phyloP scores from a whole-genome alignment of 352 stramenopile genomes.

The Phytopythium kandeliae region DNA sequence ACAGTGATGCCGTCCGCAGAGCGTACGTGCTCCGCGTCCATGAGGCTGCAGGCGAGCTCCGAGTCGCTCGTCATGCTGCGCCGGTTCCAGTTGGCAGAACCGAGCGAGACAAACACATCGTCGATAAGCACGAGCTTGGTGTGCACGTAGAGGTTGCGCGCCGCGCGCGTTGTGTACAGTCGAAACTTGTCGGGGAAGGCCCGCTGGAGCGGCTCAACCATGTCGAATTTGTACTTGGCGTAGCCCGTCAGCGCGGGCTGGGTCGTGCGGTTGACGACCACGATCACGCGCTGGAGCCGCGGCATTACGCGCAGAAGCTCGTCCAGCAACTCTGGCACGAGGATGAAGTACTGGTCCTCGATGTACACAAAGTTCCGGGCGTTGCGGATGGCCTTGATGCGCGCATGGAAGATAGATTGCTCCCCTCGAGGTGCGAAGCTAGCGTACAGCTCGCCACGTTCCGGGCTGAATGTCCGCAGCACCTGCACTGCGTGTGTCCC shows the following conservation, averaged over 20 bases:
- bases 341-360: slow-evolving; percentile 71
- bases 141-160: slow-evolving; percentile 67
- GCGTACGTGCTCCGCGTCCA: slow-evolving; percentile 33
- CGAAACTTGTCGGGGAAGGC: slow-evolving; percentile 53
- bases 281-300: slow-evolving; percentile 38
- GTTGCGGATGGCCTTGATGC: slow-evolving; percentile 50
- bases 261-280: slow-evolving; percentile 40
- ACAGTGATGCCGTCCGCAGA: slow-evolving; percentile 31
- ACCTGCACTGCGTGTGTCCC: slow-evolving; percentile 33
- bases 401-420: slow-evolving; percentile 40
- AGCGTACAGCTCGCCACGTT: slow-evolving; percentile 30
- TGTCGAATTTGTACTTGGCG: slow-evolving; percentile 60
- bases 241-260: slow-evolving; percentile 39
- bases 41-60: slow-evolving; percentile 51
- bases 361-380: slow-evolving; percentile 64
- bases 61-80: slow-evolving; percentile 73
- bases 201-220: slow-evolving; percentile 41
- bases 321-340: slow-evolving; percentile 49
- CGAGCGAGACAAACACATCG: slow-evolving; percentile 81
- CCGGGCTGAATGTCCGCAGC: slow-evolving; percentile 46
- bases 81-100: slow-evolving; percentile 91
- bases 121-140: slow-evolving; percentile 78
- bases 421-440: slow-evolving; percentile 47
- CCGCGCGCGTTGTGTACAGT: slow-evolving; percentile 46
- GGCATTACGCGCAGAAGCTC: slow-evolving; percentile 37